Conservation (phyloP, 805 yeast genomes). For the Candida andamanensis region DNA sequence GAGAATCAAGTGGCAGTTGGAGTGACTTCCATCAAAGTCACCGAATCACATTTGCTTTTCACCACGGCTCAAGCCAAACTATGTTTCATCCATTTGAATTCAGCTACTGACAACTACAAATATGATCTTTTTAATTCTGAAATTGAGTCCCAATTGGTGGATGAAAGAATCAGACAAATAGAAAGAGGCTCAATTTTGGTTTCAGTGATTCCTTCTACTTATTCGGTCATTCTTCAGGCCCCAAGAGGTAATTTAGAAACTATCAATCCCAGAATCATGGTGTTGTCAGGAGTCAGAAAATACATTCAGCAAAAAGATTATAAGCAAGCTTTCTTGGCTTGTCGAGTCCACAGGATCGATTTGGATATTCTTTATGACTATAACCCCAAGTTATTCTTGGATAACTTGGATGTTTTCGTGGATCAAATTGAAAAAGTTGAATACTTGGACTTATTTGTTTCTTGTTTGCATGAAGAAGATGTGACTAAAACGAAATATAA, state of each 20-base stretch:
- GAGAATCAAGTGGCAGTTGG: slow-evolving; percentile 57
- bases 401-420: slow-evolving; percentile 62
- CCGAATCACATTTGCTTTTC: slow-evolving; percentile 68
- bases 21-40: slow-evolving; percentile 73
- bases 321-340: slow-evolving; percentile 69
- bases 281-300: slow-evolving; percentile 73
- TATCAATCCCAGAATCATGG: slow-evolving; percentile 88
- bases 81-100: slow-evolving; percentile 69
- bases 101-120: slow-evolving; percentile 29
- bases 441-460: slow-evolving; percentile 78
- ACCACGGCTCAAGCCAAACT: slow-evolving; percentile 86
- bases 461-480: slow-evolving; percentile 82
- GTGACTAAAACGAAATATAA: slow-evolving; percentile 76
- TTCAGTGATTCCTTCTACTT: slow-evolving; percentile 72
- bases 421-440: slow-evolving; percentile 67
- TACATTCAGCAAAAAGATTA: slow-evolving; percentile 56
- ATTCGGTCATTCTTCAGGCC: slow-evolving; percentile 83
- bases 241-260: slow-evolving; percentile 96
- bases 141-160: slow-evolving; percentile 29
- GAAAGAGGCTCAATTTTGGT: slow-evolving; percentile 91
- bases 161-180: slow-evolving; percentile 82
- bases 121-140: slow-evolving; percentile 26
- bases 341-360: slow-evolving; percentile 89
- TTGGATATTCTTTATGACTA: slow-evolving; percentile 87
- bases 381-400: slow-evolving; percentile 62